phyloP scores from a whole-genome alignment of 1,284 basidiomycete genomes.

The Apiotrichum akiyoshidainum region DNA sequence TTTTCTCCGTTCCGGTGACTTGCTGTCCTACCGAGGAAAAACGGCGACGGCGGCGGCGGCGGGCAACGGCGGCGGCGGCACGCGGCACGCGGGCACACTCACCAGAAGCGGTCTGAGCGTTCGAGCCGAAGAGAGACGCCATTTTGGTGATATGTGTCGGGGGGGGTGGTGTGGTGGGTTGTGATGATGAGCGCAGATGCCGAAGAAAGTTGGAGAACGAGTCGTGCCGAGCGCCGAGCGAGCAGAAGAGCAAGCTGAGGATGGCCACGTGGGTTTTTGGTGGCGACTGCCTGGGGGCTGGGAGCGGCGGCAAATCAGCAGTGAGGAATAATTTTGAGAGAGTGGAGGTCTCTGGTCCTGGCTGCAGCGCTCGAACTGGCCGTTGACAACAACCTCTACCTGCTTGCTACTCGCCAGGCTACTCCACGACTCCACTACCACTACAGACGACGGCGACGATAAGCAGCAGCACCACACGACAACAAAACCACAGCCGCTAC shows the following conservation, averaged over 20 bases:
- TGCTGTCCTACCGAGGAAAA: no score
- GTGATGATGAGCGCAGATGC: neutral
- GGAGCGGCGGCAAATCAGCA: neutral
- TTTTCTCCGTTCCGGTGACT: no score
- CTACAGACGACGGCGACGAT: neutral
- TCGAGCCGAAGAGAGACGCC: slow-evolving; percentile 16
- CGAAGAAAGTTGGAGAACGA: neutral
- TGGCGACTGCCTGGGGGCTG: neutral
- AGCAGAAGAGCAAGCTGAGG: neutral
- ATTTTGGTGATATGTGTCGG: neutral
- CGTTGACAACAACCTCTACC: neutral
- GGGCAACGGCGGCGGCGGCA: no score
- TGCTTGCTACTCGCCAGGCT: no score
- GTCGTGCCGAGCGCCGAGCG: neutral
- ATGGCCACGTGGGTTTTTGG: neutral
- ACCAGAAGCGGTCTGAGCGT: slow-evolving; percentile 5
- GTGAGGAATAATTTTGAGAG: slow-evolving; percentile 1
- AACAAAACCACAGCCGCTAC: neutral
- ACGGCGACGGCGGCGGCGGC: no score
- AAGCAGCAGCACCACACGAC: no score
- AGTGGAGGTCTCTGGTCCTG: slow-evolving; percentile 11
- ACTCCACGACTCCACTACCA: no score
- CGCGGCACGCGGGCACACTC: neutral
- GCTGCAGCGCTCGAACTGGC: neutral
- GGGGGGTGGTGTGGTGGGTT: neutral